Conservation (phyloP, 2,329 filamentous ascomycete species). For the Xylaria arbuscula region DNA sequence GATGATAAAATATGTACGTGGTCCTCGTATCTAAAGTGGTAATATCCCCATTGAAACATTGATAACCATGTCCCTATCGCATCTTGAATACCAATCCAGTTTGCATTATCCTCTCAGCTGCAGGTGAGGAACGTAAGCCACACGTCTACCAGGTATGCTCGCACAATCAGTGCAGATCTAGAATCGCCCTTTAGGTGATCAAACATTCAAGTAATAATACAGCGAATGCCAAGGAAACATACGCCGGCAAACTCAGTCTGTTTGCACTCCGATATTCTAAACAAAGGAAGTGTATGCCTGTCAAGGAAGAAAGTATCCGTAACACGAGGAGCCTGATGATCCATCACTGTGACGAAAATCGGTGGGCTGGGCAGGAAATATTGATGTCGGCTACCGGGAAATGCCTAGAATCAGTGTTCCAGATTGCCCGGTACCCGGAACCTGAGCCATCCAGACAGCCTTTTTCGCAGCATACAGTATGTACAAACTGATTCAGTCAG, state of each 20-base stretch:
- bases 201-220: too few relatives aligned
- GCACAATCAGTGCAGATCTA: too few relatives aligned
- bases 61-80: constrained; percentile 34
- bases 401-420: neutral
- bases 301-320: neutral
- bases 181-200: too few relatives aligned
- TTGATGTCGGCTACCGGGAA: neutral
- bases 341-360: constrained; percentile 15
- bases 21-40: constrained; percentile 43
- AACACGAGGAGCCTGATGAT: constrained; percentile 8
- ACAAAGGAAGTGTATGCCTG: neutral
- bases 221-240: too few relatives aligned
- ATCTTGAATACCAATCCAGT: constrained; percentile 20
- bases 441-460: neutral
- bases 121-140: neutral
- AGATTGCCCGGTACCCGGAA: neutral
- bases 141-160: neutral
- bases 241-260: neutral
- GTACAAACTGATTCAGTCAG: neutral
- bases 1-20: constrained; percentile 46
- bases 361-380: constrained; percentile 4
- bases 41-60: constrained; percentile 44
- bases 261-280: neutral
- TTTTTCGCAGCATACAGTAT: neutral
- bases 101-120: constrained; percentile 36